phyloP scores from a whole-genome alignment of 176 grass and related monocot species.

The Triticum monococcum region DNA sequence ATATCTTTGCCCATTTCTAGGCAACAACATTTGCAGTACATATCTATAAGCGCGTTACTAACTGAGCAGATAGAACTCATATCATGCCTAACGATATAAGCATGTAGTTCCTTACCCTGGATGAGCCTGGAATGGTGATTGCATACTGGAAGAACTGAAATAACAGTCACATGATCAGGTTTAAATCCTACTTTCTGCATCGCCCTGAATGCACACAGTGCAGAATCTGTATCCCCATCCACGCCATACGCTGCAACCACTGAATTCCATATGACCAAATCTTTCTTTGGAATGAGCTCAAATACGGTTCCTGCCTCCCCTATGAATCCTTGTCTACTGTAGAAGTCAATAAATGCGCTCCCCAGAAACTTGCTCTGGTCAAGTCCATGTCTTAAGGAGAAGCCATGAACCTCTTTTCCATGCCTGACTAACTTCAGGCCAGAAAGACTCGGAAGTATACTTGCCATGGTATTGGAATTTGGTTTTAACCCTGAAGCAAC shows the following conservation, averaged over 20 bases:
- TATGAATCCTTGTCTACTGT: slow-evolving; percentile 37
- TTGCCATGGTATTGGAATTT: slow-evolving; percentile 45
- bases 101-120: slow-evolving; percentile 54
- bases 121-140: slow-evolving; percentile 41
- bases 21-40: slow-evolving; percentile 70
- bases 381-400: slow-evolving; percentile 44
- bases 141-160: slow-evolving; percentile 59
- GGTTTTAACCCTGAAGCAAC: slow-evolving; percentile 40
- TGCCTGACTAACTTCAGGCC: slow-evolving; percentile 29
- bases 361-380: slow-evolving; percentile 46
- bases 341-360: slow-evolving; percentile 60
- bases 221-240: slow-evolving; percentile 47
- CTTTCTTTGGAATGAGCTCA: slow-evolving; percentile 24
- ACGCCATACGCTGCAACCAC: slow-evolving; percentile 46
- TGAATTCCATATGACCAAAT: slow-evolving; percentile 64
- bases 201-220: slow-evolving; percentile 31
- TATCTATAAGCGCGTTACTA: slow-evolving; percentile 60
- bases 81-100: slow-evolving; percentile 35
- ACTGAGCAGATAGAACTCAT: slow-evolving; percentile 49
- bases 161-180: slow-evolving; percentile 53
- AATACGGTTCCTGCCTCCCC: slow-evolving; percentile 39
- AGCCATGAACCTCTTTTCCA: slow-evolving; percentile 49
- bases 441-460: slow-evolving; percentile 54
- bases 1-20: slow-evolving; percentile 36
- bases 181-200: slow-evolving; percentile 38